phyloP scores from a whole-genome alignment of 164 flowering plant genomes.

The Hamamelis virginiana region DNA sequence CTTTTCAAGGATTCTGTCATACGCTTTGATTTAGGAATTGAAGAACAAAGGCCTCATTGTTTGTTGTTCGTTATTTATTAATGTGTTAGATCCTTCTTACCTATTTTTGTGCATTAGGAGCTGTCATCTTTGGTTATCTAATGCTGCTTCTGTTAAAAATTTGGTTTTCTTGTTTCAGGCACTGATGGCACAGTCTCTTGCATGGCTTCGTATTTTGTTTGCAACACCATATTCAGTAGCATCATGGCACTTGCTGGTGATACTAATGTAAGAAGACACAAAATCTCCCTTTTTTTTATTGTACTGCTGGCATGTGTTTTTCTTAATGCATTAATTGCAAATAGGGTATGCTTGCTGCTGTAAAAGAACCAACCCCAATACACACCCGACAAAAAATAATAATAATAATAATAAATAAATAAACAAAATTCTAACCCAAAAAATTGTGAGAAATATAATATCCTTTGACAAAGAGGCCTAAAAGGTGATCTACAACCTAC shows the following conservation, averaged over 20 bases:
- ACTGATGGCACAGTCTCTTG: constrained; percentile 59
- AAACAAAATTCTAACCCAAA: background rate
- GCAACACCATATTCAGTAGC: constrained; percentile 55
- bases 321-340: background rate
- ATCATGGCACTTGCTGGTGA: constrained; percentile 46
- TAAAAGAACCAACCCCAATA: background rate
- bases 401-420: too few relatives aligned
- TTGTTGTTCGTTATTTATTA: constrained; percentile 1
- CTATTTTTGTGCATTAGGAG: background rate
- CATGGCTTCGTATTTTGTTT: constrained; percentile 49
- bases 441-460: background rate
- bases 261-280: constrained; percentile 48
- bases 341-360: background rate
- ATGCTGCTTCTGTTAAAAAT: background rate
- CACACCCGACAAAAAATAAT: background rate
- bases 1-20: background rate
- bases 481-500: background rate
- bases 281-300: background rate
- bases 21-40: background rate
- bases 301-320: background rate
- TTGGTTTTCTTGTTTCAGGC: constrained; percentile 34
- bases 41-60: background rate
- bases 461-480: background rate
- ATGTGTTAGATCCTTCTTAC: background rate
- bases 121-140: background rate